Base-by-base conservation (phyloP, 1,139 yeast genomes). In the Pichia sp. region DNA sequence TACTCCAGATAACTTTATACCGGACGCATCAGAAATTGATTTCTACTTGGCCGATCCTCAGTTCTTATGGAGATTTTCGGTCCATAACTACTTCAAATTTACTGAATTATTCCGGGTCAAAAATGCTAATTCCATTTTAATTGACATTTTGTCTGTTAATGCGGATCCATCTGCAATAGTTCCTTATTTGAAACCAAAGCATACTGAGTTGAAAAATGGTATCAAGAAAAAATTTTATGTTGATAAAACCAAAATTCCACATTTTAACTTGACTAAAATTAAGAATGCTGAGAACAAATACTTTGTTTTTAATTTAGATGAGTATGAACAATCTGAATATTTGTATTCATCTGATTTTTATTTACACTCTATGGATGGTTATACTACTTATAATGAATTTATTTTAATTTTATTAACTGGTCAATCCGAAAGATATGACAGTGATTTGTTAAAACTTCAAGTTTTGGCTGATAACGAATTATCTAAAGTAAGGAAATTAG, bases 1-100 rank as follows among this genome's bases (percentile, higher is more conserved):
- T 11, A 29, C 38, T 28, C 42, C 42, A 9, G 23, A 20, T 19
- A 16, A 11, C 3, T 38, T 38, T 11, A 11, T n/a, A n/a, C 42
- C 42, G 5, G 23, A 19, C 6, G 23, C 15, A 21, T 13, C 16
- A 9, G 42, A 38, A 26, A 38, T 38, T 16, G 18, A 16, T 4
- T 6, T 25, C 4, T 38, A 29, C 13, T 14, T 33, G 9, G 6
- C 26, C 21, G n/a, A 33, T 10, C 42, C 42, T 9, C 25, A 30
- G 2, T 38, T 38, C 10, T 5, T 38, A 21, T 49, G 23, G 43
- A 28, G 29, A 51, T 43, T 39, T 16, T 45, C 27, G 7, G 20
- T 16, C 5, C 10, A 13, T 4, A 38, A 38, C n/a, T 38, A 38
- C 29, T 7, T 24, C 9, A 22, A 18, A n/a, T 19, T 33, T 18